Evolutionary conservation across 495 filamentous ascomycete genomes (phyloP).

Genomic region (Glutinoglossum americanum): DNA sequence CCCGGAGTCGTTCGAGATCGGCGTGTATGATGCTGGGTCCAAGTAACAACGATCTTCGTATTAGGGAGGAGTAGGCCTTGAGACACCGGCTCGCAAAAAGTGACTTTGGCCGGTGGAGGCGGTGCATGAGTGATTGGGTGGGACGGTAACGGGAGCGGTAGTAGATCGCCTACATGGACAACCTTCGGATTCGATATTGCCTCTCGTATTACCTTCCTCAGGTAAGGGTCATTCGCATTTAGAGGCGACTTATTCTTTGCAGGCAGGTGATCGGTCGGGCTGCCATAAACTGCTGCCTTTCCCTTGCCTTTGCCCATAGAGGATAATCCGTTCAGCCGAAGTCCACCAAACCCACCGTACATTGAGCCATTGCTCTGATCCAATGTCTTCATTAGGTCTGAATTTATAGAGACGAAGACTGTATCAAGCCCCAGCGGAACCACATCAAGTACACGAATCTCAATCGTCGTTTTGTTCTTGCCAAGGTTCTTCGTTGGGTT

Average conservation of each 20-base stretch:
- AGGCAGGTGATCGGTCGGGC: neutral
- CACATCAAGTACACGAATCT: slow-evolving; percentile 65
- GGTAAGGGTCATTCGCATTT: slow-evolving; percentile 19
- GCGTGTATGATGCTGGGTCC: slow-evolving; percentile 25
- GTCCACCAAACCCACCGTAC: slow-evolving; percentile 43
- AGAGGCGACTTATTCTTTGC: slow-evolving; percentile 22
- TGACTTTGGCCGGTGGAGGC: slow-evolving; percentile 47
- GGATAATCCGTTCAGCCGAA: slow-evolving; percentile 7
- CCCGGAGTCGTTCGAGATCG: slow-evolving; percentile 19
- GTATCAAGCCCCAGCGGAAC: slow-evolving; percentile 58
- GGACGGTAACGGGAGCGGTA: slow-evolving; percentile 63
- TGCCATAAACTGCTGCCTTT: neutral
- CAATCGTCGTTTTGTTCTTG: slow-evolving; percentile 27
- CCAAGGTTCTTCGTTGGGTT: slow-evolving; percentile 40
- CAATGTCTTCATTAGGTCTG: slow-evolving; percentile 40
- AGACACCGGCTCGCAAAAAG: slow-evolving; percentile 50
- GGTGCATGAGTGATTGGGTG: slow-evolving; percentile 77
- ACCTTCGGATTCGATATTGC: slow-evolving; percentile 48
- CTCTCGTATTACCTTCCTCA: slow-evolving; percentile 58
- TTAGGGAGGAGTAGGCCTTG: slow-evolving; percentile 57
- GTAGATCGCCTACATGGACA: slow-evolving; percentile 62
- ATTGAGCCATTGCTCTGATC: slow-evolving; percentile 41
- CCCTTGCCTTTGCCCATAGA: slow-evolving; percentile 7
- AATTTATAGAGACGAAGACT: slow-evolving; percentile 67
- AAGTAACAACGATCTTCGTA: slow-evolving; percentile 46